These are phyloP conservation scores for Lipomyces orientalis DNA, from an alignment of 805 yeast species.

Conservation along the genomic window DNA sequence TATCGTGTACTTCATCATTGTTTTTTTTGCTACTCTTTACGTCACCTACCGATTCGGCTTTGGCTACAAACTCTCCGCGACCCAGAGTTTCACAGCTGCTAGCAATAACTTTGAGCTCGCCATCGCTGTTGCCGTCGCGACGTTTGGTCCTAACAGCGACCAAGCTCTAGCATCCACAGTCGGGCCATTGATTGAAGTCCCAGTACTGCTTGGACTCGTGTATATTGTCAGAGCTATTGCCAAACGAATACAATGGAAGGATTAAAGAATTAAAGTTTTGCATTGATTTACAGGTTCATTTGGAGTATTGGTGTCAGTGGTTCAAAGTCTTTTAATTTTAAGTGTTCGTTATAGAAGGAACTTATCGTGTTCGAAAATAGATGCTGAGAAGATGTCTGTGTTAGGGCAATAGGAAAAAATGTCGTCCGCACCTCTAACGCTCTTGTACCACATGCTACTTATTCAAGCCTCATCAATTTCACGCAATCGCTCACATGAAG, in stretches of 20 bases:
- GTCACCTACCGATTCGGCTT: constrained; percentile 38
- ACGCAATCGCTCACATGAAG: too few relatives aligned
- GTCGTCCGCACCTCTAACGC: too few relatives aligned
- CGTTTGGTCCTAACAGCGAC: constrained; percentile 58
- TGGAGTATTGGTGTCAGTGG: too few relatives aligned
- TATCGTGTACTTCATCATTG: constrained; percentile 52
- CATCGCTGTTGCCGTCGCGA: constrained; percentile 58
- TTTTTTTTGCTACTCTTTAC: constrained; percentile 54
- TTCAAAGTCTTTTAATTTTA: too few relatives aligned
- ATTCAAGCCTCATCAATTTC: too few relatives aligned
- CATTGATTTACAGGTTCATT: too few relatives aligned
- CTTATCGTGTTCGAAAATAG: too few relatives aligned
- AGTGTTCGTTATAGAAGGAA: too few relatives aligned
- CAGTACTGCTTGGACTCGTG: constrained; percentile 48
- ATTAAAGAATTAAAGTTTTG: too few relatives aligned
- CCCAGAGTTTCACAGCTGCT: constrained; percentile 63
- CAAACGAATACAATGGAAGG: constrained; percentile 7
- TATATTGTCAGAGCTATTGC: constrained; percentile 16
- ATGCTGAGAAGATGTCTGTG: too few relatives aligned
- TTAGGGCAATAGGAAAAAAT: too few relatives aligned
- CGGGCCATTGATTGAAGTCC: constrained; percentile 65
- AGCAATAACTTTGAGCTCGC: constrained; percentile 64
- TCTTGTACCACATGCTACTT: too few relatives aligned
- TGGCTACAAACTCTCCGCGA: constrained; percentile 49
- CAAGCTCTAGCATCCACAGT: constrained; percentile 64